Conservation (phyloP, 768 basidiomycete species). For the Cubamyces sp. region DNA sequence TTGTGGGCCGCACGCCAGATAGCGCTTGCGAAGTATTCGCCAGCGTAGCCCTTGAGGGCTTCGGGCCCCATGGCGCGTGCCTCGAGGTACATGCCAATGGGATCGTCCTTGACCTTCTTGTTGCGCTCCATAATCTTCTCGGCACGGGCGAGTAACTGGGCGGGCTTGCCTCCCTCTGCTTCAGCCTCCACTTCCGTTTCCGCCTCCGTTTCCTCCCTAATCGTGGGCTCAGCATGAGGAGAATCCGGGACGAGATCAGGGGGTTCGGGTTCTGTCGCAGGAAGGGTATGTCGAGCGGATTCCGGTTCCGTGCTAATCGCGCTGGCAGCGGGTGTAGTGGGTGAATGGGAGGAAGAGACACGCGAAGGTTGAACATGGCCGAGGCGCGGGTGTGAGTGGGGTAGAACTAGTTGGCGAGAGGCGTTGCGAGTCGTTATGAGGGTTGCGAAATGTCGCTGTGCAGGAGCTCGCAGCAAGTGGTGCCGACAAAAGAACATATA, state of each 20-base stretch:
- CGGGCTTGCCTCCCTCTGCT: neutral
- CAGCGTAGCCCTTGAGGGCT: neutral
- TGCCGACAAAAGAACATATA: slow-evolving; percentile 77
- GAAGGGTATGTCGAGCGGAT: too few relatives aligned
- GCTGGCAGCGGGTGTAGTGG: too few relatives aligned
- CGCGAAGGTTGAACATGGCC: slow-evolving; percentile 1
- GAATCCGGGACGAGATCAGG: too few relatives aligned
- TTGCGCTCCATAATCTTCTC: neutral
- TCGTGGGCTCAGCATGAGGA: too few relatives aligned
- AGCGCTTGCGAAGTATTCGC: slow-evolving; percentile 1
- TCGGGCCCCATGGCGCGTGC: neutral
- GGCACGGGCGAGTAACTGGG: neutral
- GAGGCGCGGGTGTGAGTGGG: neutral
- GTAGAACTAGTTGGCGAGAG: neutral
- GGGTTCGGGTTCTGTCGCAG: too few relatives aligned
- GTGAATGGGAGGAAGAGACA: neutral
- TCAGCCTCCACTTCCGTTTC: neutral
- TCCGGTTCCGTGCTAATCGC: too few relatives aligned
- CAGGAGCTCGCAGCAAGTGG: slow-evolving; percentile 51
- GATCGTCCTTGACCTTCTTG: neutral
- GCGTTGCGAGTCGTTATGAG: slow-evolving; percentile 26
- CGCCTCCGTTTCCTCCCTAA: too few relatives aligned
- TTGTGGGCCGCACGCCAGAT: slow-evolving; percentile 1
- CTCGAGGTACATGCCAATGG: slow-evolving; percentile 8
- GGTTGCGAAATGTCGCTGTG: slow-evolving; percentile 30